Percentiles rank a stretch among this genome's conserved stretches.
These are phyloP conservation scores for Saturnispora gosingensis DNA, from an alignment of 805 yeast genomes.

Conservation along the genomic window DNA sequence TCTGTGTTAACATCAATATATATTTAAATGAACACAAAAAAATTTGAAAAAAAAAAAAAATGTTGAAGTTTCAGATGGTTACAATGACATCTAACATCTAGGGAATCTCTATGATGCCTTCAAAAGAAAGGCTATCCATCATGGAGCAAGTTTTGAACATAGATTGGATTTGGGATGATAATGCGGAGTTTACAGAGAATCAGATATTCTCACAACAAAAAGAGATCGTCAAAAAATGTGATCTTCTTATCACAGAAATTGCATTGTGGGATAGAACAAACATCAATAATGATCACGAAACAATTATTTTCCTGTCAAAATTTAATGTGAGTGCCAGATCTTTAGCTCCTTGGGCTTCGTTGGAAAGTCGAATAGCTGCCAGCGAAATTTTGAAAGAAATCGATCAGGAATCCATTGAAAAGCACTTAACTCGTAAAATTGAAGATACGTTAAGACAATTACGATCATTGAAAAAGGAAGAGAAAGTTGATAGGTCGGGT, in stretches of 20 bases:
- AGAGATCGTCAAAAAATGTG: neutral
- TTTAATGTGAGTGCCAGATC: neutral
- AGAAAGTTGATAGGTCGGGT: constrained; percentile 5
- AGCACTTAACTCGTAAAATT: neutral
- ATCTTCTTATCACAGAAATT: neutral
- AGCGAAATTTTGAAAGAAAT: neutral
- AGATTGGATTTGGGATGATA: neutral
- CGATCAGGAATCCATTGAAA: neutral
- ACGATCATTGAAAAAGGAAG: neutral
- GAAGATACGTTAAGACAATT: neutral
- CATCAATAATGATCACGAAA: neutral
- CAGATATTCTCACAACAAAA: neutral
- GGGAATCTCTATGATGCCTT: neutral
- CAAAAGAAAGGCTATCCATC: neutral
- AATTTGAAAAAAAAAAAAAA: neutral
- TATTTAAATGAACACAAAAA: neutral
- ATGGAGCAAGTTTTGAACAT: neutral
- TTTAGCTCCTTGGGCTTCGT: constrained; percentile 5
- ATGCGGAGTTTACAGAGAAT: neutral
- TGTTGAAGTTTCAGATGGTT: neutral
- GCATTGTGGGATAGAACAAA: neutral
- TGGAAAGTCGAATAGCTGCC: neutral
- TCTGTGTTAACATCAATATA: neutral
- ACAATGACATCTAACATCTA: neutral
- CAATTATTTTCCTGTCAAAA: neutral